Evolutionary conservation across 2,329 filamentous ascomycete genomes (phyloP), one percentile per base, ranked within the genome.

Genomic region (Cytospora chrysosperma): DNA sequence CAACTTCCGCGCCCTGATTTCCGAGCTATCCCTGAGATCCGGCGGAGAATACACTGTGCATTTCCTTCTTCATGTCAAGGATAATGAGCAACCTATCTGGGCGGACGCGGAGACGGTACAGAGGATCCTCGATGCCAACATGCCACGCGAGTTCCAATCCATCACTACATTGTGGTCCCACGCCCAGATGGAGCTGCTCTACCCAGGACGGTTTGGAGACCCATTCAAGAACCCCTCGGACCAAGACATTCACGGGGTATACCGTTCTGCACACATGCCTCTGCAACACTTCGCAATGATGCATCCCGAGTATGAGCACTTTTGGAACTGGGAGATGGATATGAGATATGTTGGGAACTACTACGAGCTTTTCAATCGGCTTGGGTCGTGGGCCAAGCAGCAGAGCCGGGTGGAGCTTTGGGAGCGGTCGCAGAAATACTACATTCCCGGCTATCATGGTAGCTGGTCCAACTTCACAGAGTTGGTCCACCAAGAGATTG

Each of bases 161-260:
- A 85, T 96, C 74, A 90, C 89, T 52, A 92, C 89, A 0, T 79
- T 96, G 7, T 96, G 92, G 92, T 93, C 91, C 2, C 91, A 95
- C 74, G 82, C 86, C 59, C 91, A 94, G 75, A 94, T 96, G 90
- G 82, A 83, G 62, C 81, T 93, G 62, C 87, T 92, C 74, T 96
- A 96, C 71, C 75, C 83, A 65, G 85, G 85, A 2, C 84, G 86
- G 49, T 88, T 93, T n/a, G 88, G 89, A 69, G 85, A 88, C 52
- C 85, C 88, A 1, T 86, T 88, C 70, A 79, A 82, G 61, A 85
- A 85, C 71, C 83, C 82, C 8, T 81, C 80, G 62, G 76, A 83
- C 67, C 80, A 78, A 17, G 82, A 85, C 59, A 81, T 91, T 30
- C 88, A 89, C 56, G 87, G 89, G 3, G 88, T 91, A 56, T 90